Conservation (phyloP, 768 basidiomycete genomes). For the Auriculariales sp. region DNA sequence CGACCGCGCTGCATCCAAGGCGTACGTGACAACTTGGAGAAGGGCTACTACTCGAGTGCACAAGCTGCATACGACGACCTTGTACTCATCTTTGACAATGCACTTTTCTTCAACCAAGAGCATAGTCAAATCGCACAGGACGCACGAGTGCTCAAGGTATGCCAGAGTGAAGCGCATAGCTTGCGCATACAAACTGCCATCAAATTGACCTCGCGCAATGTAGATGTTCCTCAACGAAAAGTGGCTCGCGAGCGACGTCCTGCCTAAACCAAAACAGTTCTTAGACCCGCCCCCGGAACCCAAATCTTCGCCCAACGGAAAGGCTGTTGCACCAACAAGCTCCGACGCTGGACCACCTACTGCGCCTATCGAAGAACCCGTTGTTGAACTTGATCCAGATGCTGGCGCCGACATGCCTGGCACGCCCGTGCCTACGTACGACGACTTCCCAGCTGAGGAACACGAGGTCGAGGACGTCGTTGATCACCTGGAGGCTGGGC, state of each 20-base stretch:
- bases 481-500: slow-evolving; percentile 54
- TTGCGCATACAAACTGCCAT: no score
- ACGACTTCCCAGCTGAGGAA: slow-evolving; percentile 26
- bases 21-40: slow-evolving; percentile 50
- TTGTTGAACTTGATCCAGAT: slow-evolving; percentile 18
- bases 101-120: slow-evolving; percentile 76
- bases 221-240: slow-evolving; percentile 51
- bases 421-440: slow-evolving; percentile 11
- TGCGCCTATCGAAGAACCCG: background rate
- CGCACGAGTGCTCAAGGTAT: slow-evolving; percentile 53
- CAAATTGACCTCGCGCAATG: background rate
- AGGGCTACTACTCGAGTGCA: slow-evolving; percentile 58
- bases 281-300: background rate
- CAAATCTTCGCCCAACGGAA: no score
- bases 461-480: slow-evolving; percentile 62
- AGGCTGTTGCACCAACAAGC: background rate
- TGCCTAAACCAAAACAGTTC: slow-evolving; percentile 28
- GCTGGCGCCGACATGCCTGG: slow-evolving; percentile 19
- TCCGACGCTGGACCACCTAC: no score
- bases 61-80: slow-evolving; percentile 68
- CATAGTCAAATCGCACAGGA: slow-evolving; percentile 59
- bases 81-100: slow-evolving; percentile 85
- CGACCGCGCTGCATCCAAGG: slow-evolving; percentile 73
- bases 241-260: slow-evolving; percentile 52
- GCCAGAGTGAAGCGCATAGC: slow-evolving; percentile 12